phyloP scores from a whole-genome alignment of 2,329 filamentous ascomycete genomes.

The Microascus cirrosus region DNA sequence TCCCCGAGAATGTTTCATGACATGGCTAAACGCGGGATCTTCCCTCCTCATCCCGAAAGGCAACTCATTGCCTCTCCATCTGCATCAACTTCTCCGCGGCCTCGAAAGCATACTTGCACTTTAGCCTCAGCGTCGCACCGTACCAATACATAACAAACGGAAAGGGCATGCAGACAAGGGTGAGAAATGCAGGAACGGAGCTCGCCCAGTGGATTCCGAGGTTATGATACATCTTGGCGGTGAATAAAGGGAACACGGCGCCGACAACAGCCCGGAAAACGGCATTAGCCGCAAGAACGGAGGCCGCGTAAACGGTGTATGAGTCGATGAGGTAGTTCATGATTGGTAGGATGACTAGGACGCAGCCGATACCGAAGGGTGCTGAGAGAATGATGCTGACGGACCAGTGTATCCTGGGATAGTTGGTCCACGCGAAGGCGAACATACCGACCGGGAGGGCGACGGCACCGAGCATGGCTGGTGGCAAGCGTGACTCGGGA shows the following conservation, averaged over 20 bases:
- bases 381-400: conserved; percentile 32
- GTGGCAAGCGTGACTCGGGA: conserved; percentile 52
- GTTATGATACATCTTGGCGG: conserved; percentile 42
- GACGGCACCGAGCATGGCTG: conserved; percentile 47
- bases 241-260: conserved; percentile 64
- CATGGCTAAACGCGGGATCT: no score
- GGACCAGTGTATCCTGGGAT: conserved; percentile 43
- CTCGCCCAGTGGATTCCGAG: conserved; percentile 68
- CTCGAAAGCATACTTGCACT: conserved; percentile 3
- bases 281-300: conserved; percentile 60
- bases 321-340: conserved; percentile 60
- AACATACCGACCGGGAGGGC: conserved; percentile 50
- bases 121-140: conserved; percentile 26
- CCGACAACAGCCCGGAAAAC: conserved; percentile 64
- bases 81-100: not conserved
- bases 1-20: no score
- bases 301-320: conserved; percentile 67
- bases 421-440: conserved; percentile 57
- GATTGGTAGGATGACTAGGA: conserved; percentile 53
- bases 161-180: conserved; percentile 59
- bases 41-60: no score
- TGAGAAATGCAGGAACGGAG: conserved; percentile 62
- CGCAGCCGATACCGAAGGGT: conserved; percentile 43
- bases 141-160: conserved; percentile 70
- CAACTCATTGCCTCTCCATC: not conserved